These are phyloP conservation scores for Talaromyces nanjingensis DNA, from an alignment of 495 filamentous ascomycete species.

Conservation along the genomic window DNA sequence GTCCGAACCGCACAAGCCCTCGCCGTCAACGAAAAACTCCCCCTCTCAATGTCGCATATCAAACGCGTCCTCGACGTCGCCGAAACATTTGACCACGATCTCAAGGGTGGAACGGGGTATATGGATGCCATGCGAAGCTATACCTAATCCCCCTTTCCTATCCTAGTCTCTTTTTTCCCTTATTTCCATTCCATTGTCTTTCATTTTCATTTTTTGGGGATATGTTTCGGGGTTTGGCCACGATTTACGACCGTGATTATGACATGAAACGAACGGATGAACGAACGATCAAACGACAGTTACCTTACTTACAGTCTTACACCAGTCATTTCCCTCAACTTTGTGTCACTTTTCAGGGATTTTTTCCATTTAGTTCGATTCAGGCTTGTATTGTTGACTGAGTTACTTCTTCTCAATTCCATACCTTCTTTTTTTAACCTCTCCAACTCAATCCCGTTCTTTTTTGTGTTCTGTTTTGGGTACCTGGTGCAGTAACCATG, in stretches of 20 bases:
- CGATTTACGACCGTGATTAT: neutral
- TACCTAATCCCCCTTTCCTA: too few relatives aligned
- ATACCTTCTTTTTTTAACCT: too few relatives aligned
- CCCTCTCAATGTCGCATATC: slow-evolving; percentile 74
- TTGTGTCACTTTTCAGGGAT: neutral
- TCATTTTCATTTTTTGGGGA: neutral
- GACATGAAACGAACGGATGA: neutral
- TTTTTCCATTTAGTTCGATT: neutral
- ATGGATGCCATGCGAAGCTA: slow-evolving; percentile 47
- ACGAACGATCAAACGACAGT: neutral
- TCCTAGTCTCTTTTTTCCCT: too few relatives aligned
- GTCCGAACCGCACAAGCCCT: slow-evolving; percentile 81
- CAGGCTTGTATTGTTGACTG: neutral
- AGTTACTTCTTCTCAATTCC: neutral
- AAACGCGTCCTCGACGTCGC: slow-evolving; percentile 74
- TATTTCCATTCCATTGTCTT: too few relatives aligned
- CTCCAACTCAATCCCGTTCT: too few relatives aligned
- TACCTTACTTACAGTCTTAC: neutral
- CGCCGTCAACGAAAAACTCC: slow-evolving; percentile 66
- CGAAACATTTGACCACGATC: slow-evolving; percentile 73
- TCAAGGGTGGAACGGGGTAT: slow-evolving; percentile 57
- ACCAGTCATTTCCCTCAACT: neutral
- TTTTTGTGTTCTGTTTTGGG: too few relatives aligned
- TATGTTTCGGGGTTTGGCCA: slow-evolving; percentile 8
- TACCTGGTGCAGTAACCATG: too few relatives aligned